Conservation (phyloP, 805 yeast species). For the Isabelozyma gotoi region DNA sequence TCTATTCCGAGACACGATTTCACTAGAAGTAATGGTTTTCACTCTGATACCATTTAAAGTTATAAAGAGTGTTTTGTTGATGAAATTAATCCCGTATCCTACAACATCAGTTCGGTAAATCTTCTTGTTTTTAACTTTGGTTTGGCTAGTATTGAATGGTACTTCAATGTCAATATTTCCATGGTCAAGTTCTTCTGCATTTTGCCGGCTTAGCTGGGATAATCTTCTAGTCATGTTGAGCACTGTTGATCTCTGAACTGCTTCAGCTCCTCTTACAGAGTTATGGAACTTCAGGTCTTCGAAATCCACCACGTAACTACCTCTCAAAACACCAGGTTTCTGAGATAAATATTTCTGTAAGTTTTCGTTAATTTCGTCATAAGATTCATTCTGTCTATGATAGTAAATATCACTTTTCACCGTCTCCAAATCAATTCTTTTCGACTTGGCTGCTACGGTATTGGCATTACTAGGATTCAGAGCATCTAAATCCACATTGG, state of each 20-base stretch:
- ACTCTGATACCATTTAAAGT: slow-evolving; percentile 75
- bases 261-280: slow-evolving; percentile 31
- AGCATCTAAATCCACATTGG: slow-evolving; percentile 22
- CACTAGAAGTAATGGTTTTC: slow-evolving; percentile 22
- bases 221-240: slow-evolving; percentile 37
- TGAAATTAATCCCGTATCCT: slow-evolving; percentile 82
- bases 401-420: slow-evolving; percentile 25
- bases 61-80: slow-evolving; percentile 61
- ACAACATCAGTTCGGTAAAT: slow-evolving; percentile 50
- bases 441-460: slow-evolving; percentile 4
- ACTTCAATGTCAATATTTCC: slow-evolving; percentile 38
- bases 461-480: slow-evolving; percentile 5
- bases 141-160: slow-evolving; percentile 28
- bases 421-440: slow-evolving; percentile 26
- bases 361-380: slow-evolving; percentile 11
- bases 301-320: slow-evolving; percentile 41
- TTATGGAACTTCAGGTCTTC: slow-evolving; percentile 40
- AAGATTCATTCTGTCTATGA: slow-evolving; percentile 1
- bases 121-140: slow-evolving; percentile 10
- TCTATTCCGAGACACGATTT: slow-evolving; percentile 18
- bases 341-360: slow-evolving; percentile 24
- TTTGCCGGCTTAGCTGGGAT: slow-evolving; percentile 27
- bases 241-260: slow-evolving; percentile 26
- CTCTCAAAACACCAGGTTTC: slow-evolving; percentile 41
- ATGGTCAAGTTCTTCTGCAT: slow-evolving; percentile 23